Evolutionary conservation across 2,329 filamentous ascomycete species (phyloP).

Genomic region (Sclerotinia nivalis): DNA sequence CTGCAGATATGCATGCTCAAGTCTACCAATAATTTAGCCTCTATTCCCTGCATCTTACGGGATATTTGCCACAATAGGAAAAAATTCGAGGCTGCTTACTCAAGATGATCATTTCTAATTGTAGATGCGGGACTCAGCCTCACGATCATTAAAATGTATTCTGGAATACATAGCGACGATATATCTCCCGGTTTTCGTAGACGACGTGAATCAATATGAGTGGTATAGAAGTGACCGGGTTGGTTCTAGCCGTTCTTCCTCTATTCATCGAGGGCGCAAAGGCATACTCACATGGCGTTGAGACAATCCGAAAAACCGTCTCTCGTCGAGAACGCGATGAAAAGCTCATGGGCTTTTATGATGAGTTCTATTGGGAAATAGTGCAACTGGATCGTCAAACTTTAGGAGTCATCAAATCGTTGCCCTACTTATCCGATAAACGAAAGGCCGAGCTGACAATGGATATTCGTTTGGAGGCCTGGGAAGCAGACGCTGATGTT

Average conservation of each 20-base stretch:
- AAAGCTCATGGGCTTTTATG: conserved; percentile 14
- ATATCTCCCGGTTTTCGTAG: too few species aligned
- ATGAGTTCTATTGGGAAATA: conserved; percentile 20
- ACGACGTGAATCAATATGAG: neutral
- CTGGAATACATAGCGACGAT: neutral
- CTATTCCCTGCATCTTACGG: neutral
- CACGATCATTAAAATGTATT: neutral
- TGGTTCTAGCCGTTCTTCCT: conserved; percentile 4
- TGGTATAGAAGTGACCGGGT: conserved; percentile 8
- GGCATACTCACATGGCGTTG: conserved; percentile 14
- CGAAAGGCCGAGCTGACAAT: conserved; percentile 7
- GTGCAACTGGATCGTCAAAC: conserved; percentile 14
- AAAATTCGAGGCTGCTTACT: neutral
- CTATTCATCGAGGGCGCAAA: conserved; percentile 12
- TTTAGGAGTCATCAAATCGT: neutral
- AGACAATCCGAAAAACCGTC: conserved; percentile 8
- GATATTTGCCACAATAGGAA: neutral
- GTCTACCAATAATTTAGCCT: neutral
- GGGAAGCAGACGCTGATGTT: conserved; percentile 1
- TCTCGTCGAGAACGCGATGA: conserved; percentile 15
- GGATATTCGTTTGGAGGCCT: conserved; percentile 4
- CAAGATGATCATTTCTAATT: neutral
- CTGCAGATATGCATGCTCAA: neutral
- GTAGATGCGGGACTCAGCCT: neutral
- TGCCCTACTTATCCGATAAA: neutral